phyloP scores from a whole-genome alignment of 306 rosid genomes.

The Potentilla sterilis region DNA sequence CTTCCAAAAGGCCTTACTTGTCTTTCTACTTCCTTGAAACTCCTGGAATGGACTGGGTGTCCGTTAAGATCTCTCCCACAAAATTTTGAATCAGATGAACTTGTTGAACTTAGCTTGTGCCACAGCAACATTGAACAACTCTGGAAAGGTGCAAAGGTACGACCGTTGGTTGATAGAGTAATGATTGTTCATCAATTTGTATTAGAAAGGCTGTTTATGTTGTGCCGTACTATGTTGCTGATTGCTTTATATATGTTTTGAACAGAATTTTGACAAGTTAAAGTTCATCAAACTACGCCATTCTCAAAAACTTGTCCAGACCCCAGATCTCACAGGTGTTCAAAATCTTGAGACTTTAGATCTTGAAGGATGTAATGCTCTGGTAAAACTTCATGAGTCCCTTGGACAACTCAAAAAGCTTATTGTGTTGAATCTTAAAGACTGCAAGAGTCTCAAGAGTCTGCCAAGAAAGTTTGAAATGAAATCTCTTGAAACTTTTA shows the following conservation, averaged over 20 bases:
- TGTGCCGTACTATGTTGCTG: too few species aligned
- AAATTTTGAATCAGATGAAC: constrained; percentile 4
- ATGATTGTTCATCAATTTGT: too few species aligned
- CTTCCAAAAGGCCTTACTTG: not conserved
- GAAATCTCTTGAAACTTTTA: not conserved
- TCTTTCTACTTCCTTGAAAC: not conserved
- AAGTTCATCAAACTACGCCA: not conserved
- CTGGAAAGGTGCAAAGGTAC: constrained; percentile 19
- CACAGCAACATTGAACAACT: constrained; percentile 13
- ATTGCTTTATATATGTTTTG: too few species aligned
- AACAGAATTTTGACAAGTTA: not conserved
- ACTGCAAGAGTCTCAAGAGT: not conserved
- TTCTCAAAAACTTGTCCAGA: not conserved
- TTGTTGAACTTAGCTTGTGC: constrained; percentile 13
- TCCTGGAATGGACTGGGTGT: not conserved
- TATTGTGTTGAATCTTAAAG: not conserved
- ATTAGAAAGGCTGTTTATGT: too few species aligned
- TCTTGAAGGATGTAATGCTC: not conserved
- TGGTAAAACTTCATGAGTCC: not conserved
- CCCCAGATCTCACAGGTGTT: not conserved
- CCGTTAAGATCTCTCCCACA: constrained; percentile 10
- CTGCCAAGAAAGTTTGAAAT: not conserved
- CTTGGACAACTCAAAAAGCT: not conserved
- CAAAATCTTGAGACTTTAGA: not conserved
- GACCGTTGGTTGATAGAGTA: too few species aligned